Evolutionary conservation across 176 grass and related monocot species (phyloP), one percentile per base, ranked within the genome.

Genomic region (Bonia amplexicaulis): DNA sequence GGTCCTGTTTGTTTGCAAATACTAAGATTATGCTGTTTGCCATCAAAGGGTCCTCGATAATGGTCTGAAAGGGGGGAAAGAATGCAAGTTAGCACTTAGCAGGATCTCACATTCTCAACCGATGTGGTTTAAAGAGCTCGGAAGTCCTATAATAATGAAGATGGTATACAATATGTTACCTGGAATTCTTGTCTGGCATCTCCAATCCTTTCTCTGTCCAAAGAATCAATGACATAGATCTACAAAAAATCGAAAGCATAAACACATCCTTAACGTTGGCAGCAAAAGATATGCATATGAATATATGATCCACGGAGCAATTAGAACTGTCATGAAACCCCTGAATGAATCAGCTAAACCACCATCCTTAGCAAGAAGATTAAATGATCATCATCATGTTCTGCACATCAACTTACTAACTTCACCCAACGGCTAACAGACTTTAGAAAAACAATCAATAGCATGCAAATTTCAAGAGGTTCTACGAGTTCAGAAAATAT

Each of bases 201-300:
- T 80, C 47, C 75, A 57, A 97, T 97, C 68, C 95, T 93, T 80
- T 97, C 95, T 91, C 95, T 94, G 71, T 97, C 95, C 89, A 97
- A 87, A 20, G 95, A 97, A 87, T 97, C 95, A 41, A 97, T 90
- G 20, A 94, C 95, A 82, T 97, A 97, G 33, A 97, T 94, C 95
- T 94, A 88, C 80, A 87, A 72, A 12, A 85, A 85, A 65, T 77
- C 2, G 19, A 74, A 85, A 82, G 68, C 19, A 85, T 57, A 84
- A 47, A 69, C 20, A 87, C 81, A 48, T 87, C 27, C 49, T 68
- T 45, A 48, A 78, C 61, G 3, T 19, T 29, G 7, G 67, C 20
- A 79, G 83, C 1, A 57, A 80, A 74, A 82, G 2, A 82, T 76
- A 49, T 35, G 49, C n/a, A 33, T 33, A 33, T 33, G 31, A 33